phyloP scores from a whole-genome alignment of 1,139 yeast genomes.

The Candida gigantensis region DNA sequence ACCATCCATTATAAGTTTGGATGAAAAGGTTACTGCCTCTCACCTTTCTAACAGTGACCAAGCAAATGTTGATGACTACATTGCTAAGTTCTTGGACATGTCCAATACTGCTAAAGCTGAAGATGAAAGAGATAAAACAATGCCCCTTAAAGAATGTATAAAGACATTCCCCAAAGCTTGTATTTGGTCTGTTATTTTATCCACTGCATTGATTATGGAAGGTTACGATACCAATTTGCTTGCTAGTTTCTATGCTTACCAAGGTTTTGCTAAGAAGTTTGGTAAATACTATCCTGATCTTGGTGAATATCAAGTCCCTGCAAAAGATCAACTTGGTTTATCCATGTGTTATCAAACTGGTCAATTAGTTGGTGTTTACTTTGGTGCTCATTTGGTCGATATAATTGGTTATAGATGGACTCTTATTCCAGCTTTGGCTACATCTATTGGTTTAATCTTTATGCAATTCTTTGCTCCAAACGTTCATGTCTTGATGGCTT shows the following conservation, averaged over 20 bases:
- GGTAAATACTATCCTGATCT: slow-evolving; percentile 28
- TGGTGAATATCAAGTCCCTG: slow-evolving; percentile 39
- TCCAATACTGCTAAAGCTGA: slow-evolving; percentile 41
- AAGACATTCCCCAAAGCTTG: slow-evolving; percentile 44
- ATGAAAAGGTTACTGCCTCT: slow-evolving; percentile 4
- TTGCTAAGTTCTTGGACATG: slow-evolving; percentile 45
- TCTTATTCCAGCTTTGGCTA: slow-evolving; percentile 35
- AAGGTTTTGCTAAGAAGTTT: slow-evolving; percentile 36
- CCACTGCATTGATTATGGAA: slow-evolving; percentile 44
- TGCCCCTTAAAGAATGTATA: slow-evolving; percentile 45
- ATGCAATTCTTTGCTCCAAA: slow-evolving; percentile 50
- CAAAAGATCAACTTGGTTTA: slow-evolving; percentile 50
- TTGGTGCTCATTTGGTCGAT: slow-evolving; percentile 48
- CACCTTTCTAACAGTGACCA: slow-evolving; percentile 18
- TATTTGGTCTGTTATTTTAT: slow-evolving; percentile 41
- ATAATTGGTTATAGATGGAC: slow-evolving; percentile 48
- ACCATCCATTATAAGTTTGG: slow-evolving; percentile 4
- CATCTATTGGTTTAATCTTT: slow-evolving; percentile 44
- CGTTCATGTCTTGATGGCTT: slow-evolving; percentile 40
- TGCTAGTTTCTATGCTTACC: slow-evolving; percentile 38
- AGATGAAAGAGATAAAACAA: slow-evolving; percentile 41
- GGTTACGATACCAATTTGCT: slow-evolving; percentile 45
- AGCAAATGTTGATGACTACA: slow-evolving; percentile 32
- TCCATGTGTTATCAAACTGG: slow-evolving; percentile 48
- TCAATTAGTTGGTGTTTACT: slow-evolving; percentile 45